These are phyloP conservation scores for Saturnispora dispora DNA, from an alignment of 805 yeast species.

Conservation along the genomic window DNA sequence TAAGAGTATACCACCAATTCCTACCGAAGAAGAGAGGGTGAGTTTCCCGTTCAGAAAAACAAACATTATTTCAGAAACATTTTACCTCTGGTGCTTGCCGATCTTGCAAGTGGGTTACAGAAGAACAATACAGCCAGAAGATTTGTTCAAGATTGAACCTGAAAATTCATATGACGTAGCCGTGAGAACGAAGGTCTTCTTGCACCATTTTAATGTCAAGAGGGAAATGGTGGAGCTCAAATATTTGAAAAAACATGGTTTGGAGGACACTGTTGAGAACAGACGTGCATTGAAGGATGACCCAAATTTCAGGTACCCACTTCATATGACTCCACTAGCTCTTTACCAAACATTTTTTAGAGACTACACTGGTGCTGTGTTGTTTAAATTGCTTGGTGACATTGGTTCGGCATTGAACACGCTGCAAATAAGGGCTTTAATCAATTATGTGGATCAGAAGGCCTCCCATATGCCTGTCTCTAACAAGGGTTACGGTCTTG, in stretches of 20 bases:
- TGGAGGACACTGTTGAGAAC: conserved; percentile 30
- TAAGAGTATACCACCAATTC: conserved; percentile 41
- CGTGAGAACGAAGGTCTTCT: conserved; percentile 29
- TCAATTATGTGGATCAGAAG: conserved; percentile 50
- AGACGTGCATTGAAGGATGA: conserved; percentile 24
- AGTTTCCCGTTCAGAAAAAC: conserved; percentile 35
- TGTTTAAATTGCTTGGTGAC: conserved; percentile 39
- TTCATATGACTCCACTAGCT: conserved; percentile 36
- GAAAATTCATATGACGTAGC: conserved; percentile 34
- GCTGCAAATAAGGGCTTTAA: conserved; percentile 53
- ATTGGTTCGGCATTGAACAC: conserved; percentile 51
- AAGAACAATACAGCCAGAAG: conserved; percentile 59
- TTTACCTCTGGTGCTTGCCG: conserved; percentile 65
- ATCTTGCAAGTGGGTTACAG: conserved; percentile 58
- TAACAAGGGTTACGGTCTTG: conserved; percentile 60
- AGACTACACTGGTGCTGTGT: conserved; percentile 33
- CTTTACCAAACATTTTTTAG: conserved; percentile 41
- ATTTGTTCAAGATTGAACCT: conserved; percentile 42
- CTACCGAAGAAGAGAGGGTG: conserved; percentile 40
- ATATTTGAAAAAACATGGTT: conserved; percentile 27
- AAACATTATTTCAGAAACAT: conserved; percentile 33
- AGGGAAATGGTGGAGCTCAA: conserved; percentile 25
- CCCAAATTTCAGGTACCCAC: conserved; percentile 35
- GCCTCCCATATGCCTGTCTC: conserved; percentile 39
- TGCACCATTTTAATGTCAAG: conserved; percentile 25